A percentile compares a stretch with the other conserved stretches of the same genome.
phyloP scores from a whole-genome alignment of 345 rosid species.

The Clarkia xantiana region DNA sequence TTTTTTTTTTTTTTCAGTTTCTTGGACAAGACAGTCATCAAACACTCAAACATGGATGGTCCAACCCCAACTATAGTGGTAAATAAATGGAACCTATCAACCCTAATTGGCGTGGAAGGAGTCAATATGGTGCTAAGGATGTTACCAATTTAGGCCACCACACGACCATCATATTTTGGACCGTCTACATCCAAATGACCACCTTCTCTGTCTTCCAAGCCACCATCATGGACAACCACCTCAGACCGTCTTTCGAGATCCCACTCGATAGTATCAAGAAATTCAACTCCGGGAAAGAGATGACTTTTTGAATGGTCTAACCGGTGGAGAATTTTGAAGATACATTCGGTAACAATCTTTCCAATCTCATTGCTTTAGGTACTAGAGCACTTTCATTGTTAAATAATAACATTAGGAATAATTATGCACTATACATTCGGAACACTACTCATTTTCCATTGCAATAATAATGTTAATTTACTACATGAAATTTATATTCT shows the following conservation, averaged over 20 bases:
- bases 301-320: too few species aligned
- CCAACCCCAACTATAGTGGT: constrained; percentile 8
- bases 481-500: too few species aligned
- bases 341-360: too few species aligned
- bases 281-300: too few species aligned
- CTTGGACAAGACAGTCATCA: constrained; percentile 48
- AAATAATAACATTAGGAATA: too few species aligned
- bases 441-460: too few species aligned
- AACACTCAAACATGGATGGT: constrained; percentile 19
- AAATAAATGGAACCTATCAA: constrained; percentile 38
- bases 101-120: constrained; percentile 48
- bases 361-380: too few species aligned
- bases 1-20: constrained; percentile 12
- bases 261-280: too few species aligned
- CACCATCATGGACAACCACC: constrained; percentile 41
- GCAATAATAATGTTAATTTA: too few species aligned
- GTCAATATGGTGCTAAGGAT: constrained; percentile 41
- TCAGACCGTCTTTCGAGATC: constrained; percentile 32
- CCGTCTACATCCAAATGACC: constrained; percentile 52
- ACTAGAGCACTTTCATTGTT: too few species aligned
- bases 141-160: constrained; percentile 58
- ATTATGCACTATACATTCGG: too few species aligned
- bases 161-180: constrained; percentile 47
- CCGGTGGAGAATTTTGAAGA: too few species aligned
- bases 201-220: constrained; percentile 72